phyloP scores from a whole-genome alignment of 345 rosid genomes.

The Bruguiera sexangula region DNA sequence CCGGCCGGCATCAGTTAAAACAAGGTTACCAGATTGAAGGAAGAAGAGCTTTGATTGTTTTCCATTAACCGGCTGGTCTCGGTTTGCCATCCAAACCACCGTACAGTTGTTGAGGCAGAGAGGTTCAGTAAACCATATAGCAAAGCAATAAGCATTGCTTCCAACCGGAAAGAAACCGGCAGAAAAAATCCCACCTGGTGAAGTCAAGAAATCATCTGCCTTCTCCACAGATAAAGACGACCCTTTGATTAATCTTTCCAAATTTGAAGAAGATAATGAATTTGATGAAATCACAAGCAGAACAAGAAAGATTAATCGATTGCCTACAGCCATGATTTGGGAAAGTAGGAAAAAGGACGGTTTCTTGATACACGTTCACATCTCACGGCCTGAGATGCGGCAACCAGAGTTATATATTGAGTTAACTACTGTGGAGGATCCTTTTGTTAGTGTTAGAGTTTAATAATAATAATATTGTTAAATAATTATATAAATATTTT shows the following conservation, averaged over 20 bases:
- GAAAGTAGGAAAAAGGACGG: too few relatives aligned
- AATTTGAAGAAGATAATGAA: not conserved
- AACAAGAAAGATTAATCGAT: not conserved
- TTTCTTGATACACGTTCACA: too few relatives aligned
- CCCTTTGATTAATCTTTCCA: not conserved
- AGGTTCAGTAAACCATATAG: constrained; percentile 17
- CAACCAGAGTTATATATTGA: too few relatives aligned
- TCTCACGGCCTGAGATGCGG: too few relatives aligned
- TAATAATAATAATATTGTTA: too few relatives aligned
- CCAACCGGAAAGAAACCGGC: constrained; percentile 27
- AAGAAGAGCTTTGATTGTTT: not conserved
- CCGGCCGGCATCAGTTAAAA: constrained; percentile 10
- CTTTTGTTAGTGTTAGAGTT: too few relatives aligned
- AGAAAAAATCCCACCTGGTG: constrained; percentile 12
- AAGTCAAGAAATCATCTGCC: constrained; percentile 12
- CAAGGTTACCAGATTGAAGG: constrained; percentile 9
- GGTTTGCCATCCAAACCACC: constrained; percentile 19
- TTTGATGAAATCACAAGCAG: not conserved
- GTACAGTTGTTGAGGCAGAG: constrained; percentile 6
- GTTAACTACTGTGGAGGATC: too few relatives aligned
- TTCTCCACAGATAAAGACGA: constrained; percentile 14
- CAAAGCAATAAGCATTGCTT: constrained; percentile 24
- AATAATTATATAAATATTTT: too few relatives aligned
- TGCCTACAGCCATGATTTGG: not conserved
- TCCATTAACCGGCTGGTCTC: constrained; percentile 15